Percentiles rank a stretch among this genome's conserved stretches.
These are phyloP conservation scores for Scutellospora calospora DNA, from an alignment of 371 early-diverging fungal species.

Conservation along the genomic window DNA sequence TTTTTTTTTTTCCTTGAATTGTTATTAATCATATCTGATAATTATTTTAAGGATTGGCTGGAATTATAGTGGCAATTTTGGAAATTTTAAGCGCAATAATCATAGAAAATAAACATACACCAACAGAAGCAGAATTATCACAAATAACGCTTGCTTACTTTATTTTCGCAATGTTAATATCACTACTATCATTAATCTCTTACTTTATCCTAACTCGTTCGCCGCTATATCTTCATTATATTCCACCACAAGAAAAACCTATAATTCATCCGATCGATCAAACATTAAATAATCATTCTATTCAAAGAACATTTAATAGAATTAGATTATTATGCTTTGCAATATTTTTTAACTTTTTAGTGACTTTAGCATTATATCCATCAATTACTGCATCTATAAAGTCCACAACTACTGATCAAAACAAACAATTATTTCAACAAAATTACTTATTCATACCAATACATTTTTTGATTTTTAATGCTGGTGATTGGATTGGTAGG, in stretches of 20 bases:
- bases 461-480: constrained; percentile 78
- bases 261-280: neutral
- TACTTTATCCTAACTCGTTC: constrained; percentile 55
- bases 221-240: constrained; percentile 63
- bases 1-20: no score
- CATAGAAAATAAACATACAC: no score
- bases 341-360: constrained; percentile 65
- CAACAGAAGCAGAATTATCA: constrained; percentile 47
- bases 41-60: constrained; percentile 54
- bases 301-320: constrained; percentile 44
- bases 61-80: constrained; percentile 66
- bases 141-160: constrained; percentile 70
- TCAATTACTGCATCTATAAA: constrained; percentile 77
- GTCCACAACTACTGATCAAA: constrained; percentile 56
- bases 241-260: constrained; percentile 11
- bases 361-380: constrained; percentile 82
- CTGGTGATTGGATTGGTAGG: constrained; percentile 84
- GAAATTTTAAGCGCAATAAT: constrained; percentile 56
- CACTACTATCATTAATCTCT: constrained; percentile 58
- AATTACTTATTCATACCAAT: constrained; percentile 76
- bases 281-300: neutral
- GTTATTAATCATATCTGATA: no score
- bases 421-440: constrained; percentile 51
- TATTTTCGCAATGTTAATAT: constrained; percentile 59
- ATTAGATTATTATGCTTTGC: constrained; percentile 55